A percentile compares a stretch with the other conserved stretches of the same genome.
Evolutionary conservation across 352 stramenopile species (phyloP).

Genomic region (Aphanomyces invadans): DNA sequence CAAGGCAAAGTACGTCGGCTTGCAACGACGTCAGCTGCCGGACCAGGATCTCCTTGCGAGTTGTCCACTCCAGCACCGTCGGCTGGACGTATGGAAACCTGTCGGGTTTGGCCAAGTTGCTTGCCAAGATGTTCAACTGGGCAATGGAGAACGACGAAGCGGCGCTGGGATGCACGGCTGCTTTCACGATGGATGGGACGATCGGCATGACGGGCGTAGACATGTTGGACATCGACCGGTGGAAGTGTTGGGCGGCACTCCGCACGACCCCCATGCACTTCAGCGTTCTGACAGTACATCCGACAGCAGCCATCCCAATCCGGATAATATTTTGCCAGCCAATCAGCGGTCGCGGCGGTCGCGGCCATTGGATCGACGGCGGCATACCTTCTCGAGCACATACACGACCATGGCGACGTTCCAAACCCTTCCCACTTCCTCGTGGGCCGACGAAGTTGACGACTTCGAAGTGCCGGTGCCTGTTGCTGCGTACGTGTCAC

Average conservation of each 20-base stretch:
- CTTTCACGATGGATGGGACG: neutral
- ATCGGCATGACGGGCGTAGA: neutral
- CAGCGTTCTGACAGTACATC: neutral
- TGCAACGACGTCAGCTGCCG: constrained; percentile 64
- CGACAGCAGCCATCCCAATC: too few relatives aligned
- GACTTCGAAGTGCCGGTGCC: constrained; percentile 34
- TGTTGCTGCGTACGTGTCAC: neutral
- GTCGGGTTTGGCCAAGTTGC: constrained; percentile 75
- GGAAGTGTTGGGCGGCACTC: neutral
- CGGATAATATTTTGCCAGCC: neutral
- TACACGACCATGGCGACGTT: constrained; percentile 9
- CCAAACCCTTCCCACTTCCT: constrained; percentile 35
- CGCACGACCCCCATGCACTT: neutral
- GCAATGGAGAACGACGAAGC: constrained; percentile 14
- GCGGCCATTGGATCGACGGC: neutral
- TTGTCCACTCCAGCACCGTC: constrained; percentile 74
- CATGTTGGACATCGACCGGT: neutral
- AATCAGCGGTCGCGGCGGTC: neutral
- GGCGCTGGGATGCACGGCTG: neutral
- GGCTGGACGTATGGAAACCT: constrained; percentile 84
- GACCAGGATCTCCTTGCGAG: constrained; percentile 67
- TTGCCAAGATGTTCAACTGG: constrained; percentile 78
- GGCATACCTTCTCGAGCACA: neutral
- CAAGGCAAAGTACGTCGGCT: constrained; percentile 75
- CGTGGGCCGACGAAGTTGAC: constrained; percentile 79